Conservation (phyloP, 2,329 filamentous ascomycete species). For the Cladophialophora psammophila region DNA sequence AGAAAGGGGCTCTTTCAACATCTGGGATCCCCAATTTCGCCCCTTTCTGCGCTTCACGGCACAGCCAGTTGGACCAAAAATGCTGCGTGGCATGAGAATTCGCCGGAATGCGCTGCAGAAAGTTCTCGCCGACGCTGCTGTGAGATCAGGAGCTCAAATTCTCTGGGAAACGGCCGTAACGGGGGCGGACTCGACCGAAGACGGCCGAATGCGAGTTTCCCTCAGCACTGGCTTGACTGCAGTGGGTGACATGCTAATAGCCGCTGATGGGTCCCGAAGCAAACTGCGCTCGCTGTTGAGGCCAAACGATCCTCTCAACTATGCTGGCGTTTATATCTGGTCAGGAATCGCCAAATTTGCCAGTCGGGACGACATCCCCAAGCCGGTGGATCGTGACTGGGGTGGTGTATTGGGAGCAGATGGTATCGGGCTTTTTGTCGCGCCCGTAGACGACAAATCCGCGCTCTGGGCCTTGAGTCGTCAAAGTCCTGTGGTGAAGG, state of each 20-base stretch:
- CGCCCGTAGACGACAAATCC: constrained; percentile 52
- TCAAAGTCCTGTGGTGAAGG: constrained; percentile 20
- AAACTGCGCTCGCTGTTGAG: constrained; percentile 51
- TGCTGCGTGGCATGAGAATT: constrained; percentile 32
- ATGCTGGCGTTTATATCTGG: constrained; percentile 51
- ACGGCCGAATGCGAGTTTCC: constrained; percentile 20
- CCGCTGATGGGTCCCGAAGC: constrained; percentile 56
- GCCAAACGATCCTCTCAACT: constrained; percentile 51
- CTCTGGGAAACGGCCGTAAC: constrained; percentile 32
- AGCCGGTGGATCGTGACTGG: constrained; percentile 49
- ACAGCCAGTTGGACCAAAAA: constrained; percentile 10
- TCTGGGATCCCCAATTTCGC: constrained; percentile 37
- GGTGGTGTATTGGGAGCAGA: constrained; percentile 50
- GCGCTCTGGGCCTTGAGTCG: constrained; percentile 56
- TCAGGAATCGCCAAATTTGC: constrained; percentile 50
- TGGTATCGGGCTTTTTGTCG: constrained; percentile 55
- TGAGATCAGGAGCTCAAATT: constrained; percentile 41
- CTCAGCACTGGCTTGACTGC: constrained; percentile 26
- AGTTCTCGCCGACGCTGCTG: constrained; percentile 29
- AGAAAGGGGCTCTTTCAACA: constrained; percentile 29
- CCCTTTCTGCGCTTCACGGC: constrained; percentile 12
- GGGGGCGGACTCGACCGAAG: constrained; percentile 24
- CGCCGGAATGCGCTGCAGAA: constrained; percentile 35
- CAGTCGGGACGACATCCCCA: constrained; percentile 42
- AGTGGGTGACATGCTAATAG: constrained; percentile 52